A percentile compares a stretch with the other conserved stretches of the same genome.
Evolutionary conservation across 495 filamentous ascomycete species (phyloP).

Genomic region (Pyrenopolyporus hunteri): DNA sequence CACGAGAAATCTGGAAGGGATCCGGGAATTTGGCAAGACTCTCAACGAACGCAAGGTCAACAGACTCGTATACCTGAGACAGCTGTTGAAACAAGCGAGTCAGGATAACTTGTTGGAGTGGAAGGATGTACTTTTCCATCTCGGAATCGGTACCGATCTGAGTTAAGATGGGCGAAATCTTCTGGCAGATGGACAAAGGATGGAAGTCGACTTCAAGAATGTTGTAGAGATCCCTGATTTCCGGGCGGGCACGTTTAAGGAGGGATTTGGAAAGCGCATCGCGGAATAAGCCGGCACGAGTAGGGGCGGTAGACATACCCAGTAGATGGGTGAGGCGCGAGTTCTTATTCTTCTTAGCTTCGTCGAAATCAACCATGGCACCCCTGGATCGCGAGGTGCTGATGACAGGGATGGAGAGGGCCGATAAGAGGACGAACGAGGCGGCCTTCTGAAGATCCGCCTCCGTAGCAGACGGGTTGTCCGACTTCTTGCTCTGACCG

Average conservation of each 20-base stretch:
- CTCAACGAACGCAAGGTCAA: conserved; percentile 92
- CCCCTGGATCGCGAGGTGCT: conserved; percentile 96
- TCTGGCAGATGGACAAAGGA: conserved; percentile 97
- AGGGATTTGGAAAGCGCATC: conserved; percentile 94
- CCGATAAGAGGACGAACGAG: conserved; percentile 94
- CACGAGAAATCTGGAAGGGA: conserved; percentile 89
- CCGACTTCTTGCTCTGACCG: conserved; percentile 86
- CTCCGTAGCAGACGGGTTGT: conserved; percentile 88
- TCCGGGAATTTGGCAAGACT: conserved; percentile 95
- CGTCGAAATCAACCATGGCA: conserved; percentile 94
- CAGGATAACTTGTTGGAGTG: conserved; percentile 96
- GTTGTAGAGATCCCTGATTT: conserved; percentile 96
- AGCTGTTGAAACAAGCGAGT: conserved; percentile 98
- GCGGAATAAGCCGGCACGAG: conserved; percentile 89
- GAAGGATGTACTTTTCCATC: conserved; percentile 94
- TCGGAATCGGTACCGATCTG: conserved; percentile 94
- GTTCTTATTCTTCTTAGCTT: conserved; percentile 98
- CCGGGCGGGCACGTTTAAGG: conserved; percentile 85
- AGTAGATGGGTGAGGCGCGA: conserved; percentile 93
- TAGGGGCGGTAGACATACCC: conserved; percentile 87
- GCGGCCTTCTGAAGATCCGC: conserved; percentile 83
- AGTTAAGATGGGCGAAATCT: conserved; percentile 94
- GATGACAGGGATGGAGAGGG: conserved; percentile 96
- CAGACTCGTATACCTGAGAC: conserved; percentile 98
- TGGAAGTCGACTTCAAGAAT: conserved; percentile 99